These are phyloP conservation scores for Karstenula rhodostoma DNA, from an alignment of 2,329 filamentous ascomycete genomes.

Conservation along the genomic window DNA sequence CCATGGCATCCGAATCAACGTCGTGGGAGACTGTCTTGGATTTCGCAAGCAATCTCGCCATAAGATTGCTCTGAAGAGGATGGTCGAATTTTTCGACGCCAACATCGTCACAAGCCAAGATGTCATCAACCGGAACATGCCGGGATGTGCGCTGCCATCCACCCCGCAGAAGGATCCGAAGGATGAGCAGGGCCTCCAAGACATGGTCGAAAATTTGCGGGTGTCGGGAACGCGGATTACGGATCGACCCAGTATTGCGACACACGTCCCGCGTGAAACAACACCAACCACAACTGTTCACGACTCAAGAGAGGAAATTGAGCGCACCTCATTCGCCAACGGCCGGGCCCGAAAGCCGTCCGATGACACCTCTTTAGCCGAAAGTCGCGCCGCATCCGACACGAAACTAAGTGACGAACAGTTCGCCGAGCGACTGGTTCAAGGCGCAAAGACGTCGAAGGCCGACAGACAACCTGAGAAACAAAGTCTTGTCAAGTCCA, in stretches of 20 bases:
- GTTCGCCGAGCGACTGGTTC: slow-evolving; percentile 37
- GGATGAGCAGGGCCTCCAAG: slow-evolving; percentile 31
- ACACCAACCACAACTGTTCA: slow-evolving; percentile 26
- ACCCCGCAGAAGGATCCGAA: slow-evolving; percentile 16
- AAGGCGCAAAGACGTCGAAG: slow-evolving; percentile 31
- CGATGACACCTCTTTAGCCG: slow-evolving; percentile 30
- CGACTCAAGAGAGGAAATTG: background rate
- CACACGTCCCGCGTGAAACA: slow-evolving; percentile 10
- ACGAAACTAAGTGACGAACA: slow-evolving; percentile 38
- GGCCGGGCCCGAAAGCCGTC: slow-evolving; percentile 34
- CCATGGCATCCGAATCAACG: slow-evolving; percentile 85
- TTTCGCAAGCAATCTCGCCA: slow-evolving; percentile 77
- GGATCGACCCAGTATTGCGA: slow-evolving; percentile 1
- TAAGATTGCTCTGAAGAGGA: slow-evolving; percentile 71
- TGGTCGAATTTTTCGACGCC: slow-evolving; percentile 79
- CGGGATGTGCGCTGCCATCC: slow-evolving; percentile 11
- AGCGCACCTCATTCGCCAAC: slow-evolving; percentile 19
- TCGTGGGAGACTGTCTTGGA: slow-evolving; percentile 89
- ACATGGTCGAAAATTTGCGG: slow-evolving; percentile 33
- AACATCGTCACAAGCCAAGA: slow-evolving; percentile 67
- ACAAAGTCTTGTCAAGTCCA: slow-evolving; percentile 44
- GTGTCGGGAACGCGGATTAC: slow-evolving; percentile 23
- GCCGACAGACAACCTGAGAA: slow-evolving; percentile 22
- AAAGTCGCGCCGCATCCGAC: slow-evolving; percentile 29
- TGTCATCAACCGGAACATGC: slow-evolving; percentile 57